Base-by-base conservation (phyloP, 495 filamentous ascomycete species). In the Clavariopsis aquatica region DNA sequence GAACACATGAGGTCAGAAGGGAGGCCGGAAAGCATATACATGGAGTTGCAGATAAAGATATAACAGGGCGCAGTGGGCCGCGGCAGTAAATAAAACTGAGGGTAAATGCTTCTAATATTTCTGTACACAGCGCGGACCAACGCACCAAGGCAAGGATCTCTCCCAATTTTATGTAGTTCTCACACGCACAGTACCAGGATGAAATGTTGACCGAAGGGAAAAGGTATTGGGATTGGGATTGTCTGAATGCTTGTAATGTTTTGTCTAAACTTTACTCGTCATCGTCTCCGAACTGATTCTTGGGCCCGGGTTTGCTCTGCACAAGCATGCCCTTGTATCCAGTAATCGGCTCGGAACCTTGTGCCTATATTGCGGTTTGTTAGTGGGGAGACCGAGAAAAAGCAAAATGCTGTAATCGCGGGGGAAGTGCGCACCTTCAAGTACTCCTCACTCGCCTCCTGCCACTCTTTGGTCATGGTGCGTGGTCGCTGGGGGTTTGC, bases 381-480 rank as follows among this genome's bases (percentile, higher is more conserved):
- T 46, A 65, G 56, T 58, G 41, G 52, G 49, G 53, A 38, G 15
- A 5, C 54, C 36, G 12, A 62, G 63, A 55, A 24, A 23, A 49
- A 52, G 49, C 22, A 20, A 24, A 26, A 17, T 1, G 28, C 2
- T 29, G 46, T 54, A 29, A 27, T 38, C n/a, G 24, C 19, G 19
- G 17, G 63, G 45, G 15, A 28, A 47, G 68, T 69, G 74, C 78
- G 43, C 80, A 95, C 93, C 85, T 84, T 89, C 73, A 96, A 82
- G 77, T 89, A 95, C 80, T 96, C 94, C 78, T 98, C 93, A 63
- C 85, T 83, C 59, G 86, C 87, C 82, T 96, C 91, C 81, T 98
- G 89, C 80, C 85, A 98, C 79, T 98, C 94, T 83, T 89, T 89
- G 78, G 79, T 93, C 91, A 98, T 93, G 69, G 94, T 96, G 77